Base-by-base conservation (phyloP, 2,329 filamentous ascomycete species). In the Corynespora cassiicola region DNA sequence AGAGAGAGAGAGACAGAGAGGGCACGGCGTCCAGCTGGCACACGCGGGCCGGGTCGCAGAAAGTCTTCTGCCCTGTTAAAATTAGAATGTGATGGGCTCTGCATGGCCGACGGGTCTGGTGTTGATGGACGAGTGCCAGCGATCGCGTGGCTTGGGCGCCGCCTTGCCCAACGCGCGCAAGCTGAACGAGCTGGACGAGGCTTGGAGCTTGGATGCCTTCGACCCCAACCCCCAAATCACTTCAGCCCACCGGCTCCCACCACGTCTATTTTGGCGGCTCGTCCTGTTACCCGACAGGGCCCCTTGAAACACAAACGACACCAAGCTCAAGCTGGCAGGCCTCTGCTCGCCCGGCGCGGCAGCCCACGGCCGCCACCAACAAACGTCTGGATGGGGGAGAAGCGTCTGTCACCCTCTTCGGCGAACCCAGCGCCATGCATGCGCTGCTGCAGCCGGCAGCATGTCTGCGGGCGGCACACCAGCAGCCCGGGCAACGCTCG, bases 281-380 rank as follows among this genome's bases (percentile, higher is more conserved):
- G 38, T 37, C 42, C 40, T 42, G 43, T 46, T 52, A 47, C 45
- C 51, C 52, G 58, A 54, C 52, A 58, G 45, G 51, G 42, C 46
- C 39, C 32, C 40, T 48, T 47, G 27, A 48, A 51, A 47, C 38
- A 16, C 26, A 25, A 18, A 19, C 24, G 26, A 26, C 27, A 44
- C 59, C 55, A 58, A 35, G 38, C 52, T 56, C 20, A 48, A 57
- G 43, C 18, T 26, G 55, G 54, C 35, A 51, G 55, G 47, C 56
- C 42, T 33, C 31, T 52, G 32, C 40, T 47, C 42, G 49, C 55
- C 56, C 52, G 40, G 48, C 47, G 49, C 50, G 42, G 45, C 45
- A 39, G 32, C 47, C 51, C 36, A 41, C 46, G 47, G 50, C 50
- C 49, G 60, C 60, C 60, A 61, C 58, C 56, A 64, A 59, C 57